Evolutionary conservation across 257 asterid genomes (phyloP).

Genomic region (Solanum chiquidenum): DNA sequence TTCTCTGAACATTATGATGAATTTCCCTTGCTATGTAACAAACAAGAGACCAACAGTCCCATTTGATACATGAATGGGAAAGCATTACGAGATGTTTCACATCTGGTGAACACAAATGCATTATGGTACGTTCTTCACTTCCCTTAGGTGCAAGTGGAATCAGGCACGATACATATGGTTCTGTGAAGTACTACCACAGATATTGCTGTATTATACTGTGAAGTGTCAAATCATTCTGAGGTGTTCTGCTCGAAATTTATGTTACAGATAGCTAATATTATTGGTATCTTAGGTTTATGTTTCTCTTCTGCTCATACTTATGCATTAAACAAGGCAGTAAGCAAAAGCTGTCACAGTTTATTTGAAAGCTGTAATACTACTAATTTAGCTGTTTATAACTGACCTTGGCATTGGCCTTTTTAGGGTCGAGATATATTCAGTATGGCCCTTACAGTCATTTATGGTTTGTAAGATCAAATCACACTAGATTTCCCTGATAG

Average conservation of each 20-base stretch:
- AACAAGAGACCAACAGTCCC: conserved; percentile 23
- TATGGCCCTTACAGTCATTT: background rate
- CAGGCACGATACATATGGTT: background rate
- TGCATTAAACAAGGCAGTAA: background rate
- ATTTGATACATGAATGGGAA: background rate
- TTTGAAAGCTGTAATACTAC: background rate
- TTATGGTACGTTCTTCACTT: background rate
- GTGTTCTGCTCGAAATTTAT: conserved; percentile 1
- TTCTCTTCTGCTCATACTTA: background rate
- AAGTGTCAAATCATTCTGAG: conserved; percentile 6
- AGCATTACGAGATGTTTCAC: background rate
- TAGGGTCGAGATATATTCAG: background rate
- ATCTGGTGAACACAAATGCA: background rate
- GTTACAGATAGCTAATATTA: background rate
- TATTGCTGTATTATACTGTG: background rate
- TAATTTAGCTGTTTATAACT: background rate
- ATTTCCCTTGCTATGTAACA: conserved; percentile 57
- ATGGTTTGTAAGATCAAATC: background rate
- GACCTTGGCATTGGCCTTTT: background rate
- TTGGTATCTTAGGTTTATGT: background rate
- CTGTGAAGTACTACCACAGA: background rate
- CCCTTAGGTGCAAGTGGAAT: background rate
- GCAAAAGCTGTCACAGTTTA: background rate
- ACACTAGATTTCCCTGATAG: background rate
- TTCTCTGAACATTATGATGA: conserved; percentile 64